phyloP scores from a whole-genome alignment of 148 eudicot genomes.

The Amaranthus hypochondriacus region DNA sequence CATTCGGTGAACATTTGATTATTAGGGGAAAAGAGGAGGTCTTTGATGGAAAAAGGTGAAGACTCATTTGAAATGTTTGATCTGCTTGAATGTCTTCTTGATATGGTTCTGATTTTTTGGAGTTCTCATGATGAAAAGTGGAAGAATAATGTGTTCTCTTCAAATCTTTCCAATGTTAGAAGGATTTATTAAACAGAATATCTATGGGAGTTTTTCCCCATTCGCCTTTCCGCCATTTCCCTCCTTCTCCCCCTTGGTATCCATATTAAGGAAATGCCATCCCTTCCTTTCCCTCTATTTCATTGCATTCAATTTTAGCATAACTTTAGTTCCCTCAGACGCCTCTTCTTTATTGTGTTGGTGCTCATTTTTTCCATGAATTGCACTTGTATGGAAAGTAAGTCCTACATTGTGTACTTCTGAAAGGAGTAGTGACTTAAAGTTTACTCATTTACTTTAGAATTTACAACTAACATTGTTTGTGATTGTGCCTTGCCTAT shows the following conservation, averaged over 20 bases:
- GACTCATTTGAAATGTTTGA: constrained; percentile 1
- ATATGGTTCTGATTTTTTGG: not conserved
- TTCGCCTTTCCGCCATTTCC: too few species aligned
- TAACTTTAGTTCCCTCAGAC: not conserved
- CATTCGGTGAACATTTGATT: constrained; percentile 5
- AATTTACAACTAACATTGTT: not conserved
- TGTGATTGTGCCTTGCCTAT: not conserved
- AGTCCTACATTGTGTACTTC: constrained; percentile 2
- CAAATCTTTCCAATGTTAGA: too few species aligned
- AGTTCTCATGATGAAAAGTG: not conserved
- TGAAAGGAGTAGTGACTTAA: not conserved
- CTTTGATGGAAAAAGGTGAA: constrained; percentile 18
- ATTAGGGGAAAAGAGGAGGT: not conserved
- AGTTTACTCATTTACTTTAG: not conserved
- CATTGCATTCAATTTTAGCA: not conserved
- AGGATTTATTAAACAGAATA: too few species aligned
- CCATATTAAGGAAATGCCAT: too few species aligned
- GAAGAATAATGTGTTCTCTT: too few species aligned
- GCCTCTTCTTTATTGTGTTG: not conserved
- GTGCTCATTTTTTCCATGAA: constrained; percentile 2
- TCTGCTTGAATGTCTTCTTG: not conserved
- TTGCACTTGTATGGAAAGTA: constrained; percentile 1
- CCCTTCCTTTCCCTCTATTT: too few species aligned
- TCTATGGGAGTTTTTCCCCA: too few species aligned
- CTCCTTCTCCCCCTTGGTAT: too few species aligned